A percentile compares a stretch with the other conserved stretches of the same genome.
phyloP scores from a whole-genome alignment of 2,329 filamentous ascomycete species.

The Trichoderma sp. region DNA sequence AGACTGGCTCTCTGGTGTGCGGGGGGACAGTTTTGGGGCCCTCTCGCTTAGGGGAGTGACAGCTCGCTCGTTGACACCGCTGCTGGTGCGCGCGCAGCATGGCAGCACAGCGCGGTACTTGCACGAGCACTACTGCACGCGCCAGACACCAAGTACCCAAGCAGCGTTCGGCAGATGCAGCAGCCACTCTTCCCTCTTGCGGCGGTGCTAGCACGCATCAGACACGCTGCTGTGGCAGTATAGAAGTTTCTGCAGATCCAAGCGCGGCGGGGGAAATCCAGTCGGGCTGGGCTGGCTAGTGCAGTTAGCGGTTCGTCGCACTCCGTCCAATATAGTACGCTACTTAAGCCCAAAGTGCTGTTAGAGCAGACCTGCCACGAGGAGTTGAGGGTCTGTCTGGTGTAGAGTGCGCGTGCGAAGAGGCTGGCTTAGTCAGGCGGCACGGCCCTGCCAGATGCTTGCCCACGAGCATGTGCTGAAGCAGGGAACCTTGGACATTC shows the following conservation, averaged over 20 bases:
- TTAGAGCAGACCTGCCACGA: not conserved
- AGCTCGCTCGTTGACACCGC: not conserved
- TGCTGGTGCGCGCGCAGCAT: not conserved
- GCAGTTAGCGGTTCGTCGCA: not conserved
- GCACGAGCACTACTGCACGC: not conserved
- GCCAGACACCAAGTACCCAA: not conserved
- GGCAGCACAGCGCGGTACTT: not conserved
- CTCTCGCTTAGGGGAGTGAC: not conserved
- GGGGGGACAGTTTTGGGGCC: not conserved
- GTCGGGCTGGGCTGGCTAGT: constrained; percentile 4
- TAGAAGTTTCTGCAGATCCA: constrained; percentile 22
- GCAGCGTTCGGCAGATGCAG: constrained; percentile 6
- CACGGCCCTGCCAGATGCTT: not conserved
- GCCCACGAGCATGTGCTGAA: not conserved
- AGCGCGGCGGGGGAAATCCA: constrained; percentile 23
- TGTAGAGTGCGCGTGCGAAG: not conserved
- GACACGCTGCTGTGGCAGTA: not conserved
- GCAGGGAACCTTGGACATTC: not conserved
- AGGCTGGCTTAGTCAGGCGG: not conserved
- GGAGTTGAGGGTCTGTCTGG: constrained; percentile 4
- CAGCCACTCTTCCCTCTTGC: not conserved
- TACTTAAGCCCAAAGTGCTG: not conserved
- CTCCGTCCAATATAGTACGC: not conserved
- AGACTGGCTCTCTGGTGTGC: not conserved
- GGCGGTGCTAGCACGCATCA: not conserved